Evolutionary conservation across 208 protist species (phyloP), one percentile per base, ranked within the genome.

Genomic region (Jaenimonas drosophilae): DNA sequence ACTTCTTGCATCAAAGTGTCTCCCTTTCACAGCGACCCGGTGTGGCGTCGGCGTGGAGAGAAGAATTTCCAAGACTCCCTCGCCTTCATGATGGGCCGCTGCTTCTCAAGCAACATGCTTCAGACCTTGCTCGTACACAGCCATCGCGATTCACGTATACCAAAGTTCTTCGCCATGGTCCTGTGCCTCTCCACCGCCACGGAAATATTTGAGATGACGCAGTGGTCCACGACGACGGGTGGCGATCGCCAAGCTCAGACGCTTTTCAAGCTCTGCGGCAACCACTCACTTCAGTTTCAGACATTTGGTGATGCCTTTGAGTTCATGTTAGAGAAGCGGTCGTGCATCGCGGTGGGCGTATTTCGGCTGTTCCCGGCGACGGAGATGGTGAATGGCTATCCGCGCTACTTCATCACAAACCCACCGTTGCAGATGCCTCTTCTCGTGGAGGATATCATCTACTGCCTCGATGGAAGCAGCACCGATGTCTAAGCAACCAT

Each of bases 361-460:
- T 93, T 88, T 33, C 79, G 85, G 0, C 68, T 67, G 2, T 93
- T 93, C 39, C 79, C 79, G 0, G 39, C 36, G 3, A 65, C 62
- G 3, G 85, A 87, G 48, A 50, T 48, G 20, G 59, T 88, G 21
- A 52, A 34, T 19, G 70, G 77, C 11, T 64, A 33, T 3, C 69
- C 85, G n/a, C 76, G 85, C 7, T 93, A 84, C 58, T 93, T 93
- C 39, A 62, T 93, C 38, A 88, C 80, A 2, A 93, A 93, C 52
- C 85, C 85, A 21, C 70, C 79, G 0, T 49, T 82, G 28, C 57
- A 54, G 33, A 82, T 74, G 60, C 77, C 75, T 17, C 61, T 93
- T 9, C 54, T 77, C 3, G 50, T 68, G 26, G 80, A 93, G 17
- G 85, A 93, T 50, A 82, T 93, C 40, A 74, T 93, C 9, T 93